Base-by-base conservation (phyloP, 2,329 filamentous ascomycete genomes). In the Beauveria scarabaeidicola region DNA sequence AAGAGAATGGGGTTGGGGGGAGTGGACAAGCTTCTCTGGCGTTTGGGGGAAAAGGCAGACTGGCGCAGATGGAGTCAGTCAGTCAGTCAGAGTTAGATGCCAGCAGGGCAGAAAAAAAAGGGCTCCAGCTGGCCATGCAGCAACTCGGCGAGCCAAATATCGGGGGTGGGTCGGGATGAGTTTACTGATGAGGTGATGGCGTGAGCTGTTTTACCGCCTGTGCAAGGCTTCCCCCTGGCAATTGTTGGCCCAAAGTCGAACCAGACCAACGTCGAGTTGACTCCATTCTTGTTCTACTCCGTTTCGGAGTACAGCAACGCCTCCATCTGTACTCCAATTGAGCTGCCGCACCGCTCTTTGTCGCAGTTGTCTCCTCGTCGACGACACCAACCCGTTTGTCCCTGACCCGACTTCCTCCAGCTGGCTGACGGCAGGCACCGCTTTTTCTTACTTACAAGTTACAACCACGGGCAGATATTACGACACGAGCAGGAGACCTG, bases 81-180 rank as follows among this genome's bases (percentile, higher is more conserved):
- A 47, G 46, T 48, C 23, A 27, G 44, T 47, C 21, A 41, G 38
- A 44, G 56, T 47, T 40, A 58, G 56, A 52, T 52, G 48, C 56
- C 40, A 47, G 21, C 48, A 52, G 46, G 55, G 36, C 38, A 23
- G 57, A 50, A 46, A 58, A 41, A 38, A 51, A 21, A 47, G 29
- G 25, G 27, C 27, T 27, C 27, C 38, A 46, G 27, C 47, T 40
- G 29, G 38, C 25, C 55, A 32, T 41, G 55, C 38, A 38, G 23
- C 40, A 41, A 38, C 25, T 27, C 25, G 25, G 25, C 54, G 36
- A 60, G 52, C 52, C 19, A 60, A 60, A 60, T 46, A 56, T 60
- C 58, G 58, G 58, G 57, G 52, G 58, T 56, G 58, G 58, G 52
- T 56, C 58, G 57, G 57, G 46, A 51, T 36, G 46, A 58, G 55